Evolutionary conservation across 768 basidiomycete genomes (phyloP), one percentile per base, ranked within the genome.

Genomic region (Sarcodon sp.): DNA sequence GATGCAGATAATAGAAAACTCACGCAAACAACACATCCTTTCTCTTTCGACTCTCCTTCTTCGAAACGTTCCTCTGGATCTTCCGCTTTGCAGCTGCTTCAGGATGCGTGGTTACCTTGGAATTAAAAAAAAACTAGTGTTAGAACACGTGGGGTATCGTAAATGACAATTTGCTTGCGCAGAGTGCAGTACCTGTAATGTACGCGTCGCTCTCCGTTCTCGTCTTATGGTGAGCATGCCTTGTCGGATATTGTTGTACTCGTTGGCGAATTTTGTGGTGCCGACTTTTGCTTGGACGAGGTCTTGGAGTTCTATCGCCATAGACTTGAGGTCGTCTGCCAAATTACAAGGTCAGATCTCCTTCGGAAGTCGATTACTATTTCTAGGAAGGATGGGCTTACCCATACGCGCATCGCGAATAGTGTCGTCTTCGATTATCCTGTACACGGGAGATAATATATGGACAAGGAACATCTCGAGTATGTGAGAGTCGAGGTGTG

Each of bases 251-350:
- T 75, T 75, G 54, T 80, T 90, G 68, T 96, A 96, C 0, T 74
- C 73, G 9, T 63, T 62, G 1, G 91, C 77, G 63, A 96, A 98
- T 55, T 75, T 78, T 7, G 85, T 85, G n/a, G 80, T 77, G 33
- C 93, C 92, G 39, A 97, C 83, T 72, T 89, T 90, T 43, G 65
- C 62, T 60, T 92, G 93, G 3, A 99, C 66, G 6, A 97, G 75
- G 48, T 92, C 90, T 52, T 88, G 84, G 18, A 97, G 67, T 63
- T 99, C 93, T 9, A 73, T 67, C 1, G 87, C 82, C 0, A 88
- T 71, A 1, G 76, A 77, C 61, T 89, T 87, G 15, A 98, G 67
- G 45, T 93, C 90, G 37, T 84, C 94, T 94, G 54, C 7, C 12
- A 47, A 31, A 31, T 46, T n/a, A n/a, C n/a, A n/a, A n/a, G n/a